Evolutionary conservation across 139 green algal genomes (phyloP).

Genomic region (Diplosphaera chodatii): DNA sequence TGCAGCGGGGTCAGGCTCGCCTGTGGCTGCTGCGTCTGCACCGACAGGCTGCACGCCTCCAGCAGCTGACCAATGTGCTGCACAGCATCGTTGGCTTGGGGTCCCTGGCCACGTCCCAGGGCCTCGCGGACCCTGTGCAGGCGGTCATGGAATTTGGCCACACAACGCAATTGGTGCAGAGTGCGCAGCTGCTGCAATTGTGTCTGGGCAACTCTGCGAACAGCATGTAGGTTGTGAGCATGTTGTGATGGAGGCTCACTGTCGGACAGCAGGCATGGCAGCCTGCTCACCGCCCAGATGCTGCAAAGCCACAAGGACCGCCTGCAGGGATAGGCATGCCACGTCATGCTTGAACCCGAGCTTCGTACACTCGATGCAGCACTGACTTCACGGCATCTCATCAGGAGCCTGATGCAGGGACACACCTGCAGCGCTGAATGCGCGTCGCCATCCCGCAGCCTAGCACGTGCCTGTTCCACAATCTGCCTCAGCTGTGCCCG

Average conservation of each 20-base stretch:
- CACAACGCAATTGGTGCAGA: no score
- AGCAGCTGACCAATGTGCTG: neutral
- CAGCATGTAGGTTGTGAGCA: no score
- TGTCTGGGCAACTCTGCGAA: no score
- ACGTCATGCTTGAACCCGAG: neutral
- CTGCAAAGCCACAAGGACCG: neutral
- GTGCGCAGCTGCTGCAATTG: no score
- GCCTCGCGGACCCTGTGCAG: neutral
- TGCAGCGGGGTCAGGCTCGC: no score
- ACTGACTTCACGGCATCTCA: no score
- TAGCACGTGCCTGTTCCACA: neutral
- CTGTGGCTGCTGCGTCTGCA: neutral
- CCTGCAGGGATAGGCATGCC: neutral
- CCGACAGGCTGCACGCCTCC: neutral
- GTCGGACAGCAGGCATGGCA: neutral
- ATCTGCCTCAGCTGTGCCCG: neutral
- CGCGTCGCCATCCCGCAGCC: neutral
- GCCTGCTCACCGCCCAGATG: neutral
- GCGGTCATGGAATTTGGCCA: no score
- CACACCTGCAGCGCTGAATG: neutral
- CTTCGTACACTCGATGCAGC: no score
- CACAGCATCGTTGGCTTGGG: neutral
- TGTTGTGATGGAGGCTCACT: no score
- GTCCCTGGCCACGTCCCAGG: neutral
- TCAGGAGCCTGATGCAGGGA: no score